Base-by-base conservation (phyloP, 1,284 basidiomycete species). In the Quambalaria eucalypti region DNA sequence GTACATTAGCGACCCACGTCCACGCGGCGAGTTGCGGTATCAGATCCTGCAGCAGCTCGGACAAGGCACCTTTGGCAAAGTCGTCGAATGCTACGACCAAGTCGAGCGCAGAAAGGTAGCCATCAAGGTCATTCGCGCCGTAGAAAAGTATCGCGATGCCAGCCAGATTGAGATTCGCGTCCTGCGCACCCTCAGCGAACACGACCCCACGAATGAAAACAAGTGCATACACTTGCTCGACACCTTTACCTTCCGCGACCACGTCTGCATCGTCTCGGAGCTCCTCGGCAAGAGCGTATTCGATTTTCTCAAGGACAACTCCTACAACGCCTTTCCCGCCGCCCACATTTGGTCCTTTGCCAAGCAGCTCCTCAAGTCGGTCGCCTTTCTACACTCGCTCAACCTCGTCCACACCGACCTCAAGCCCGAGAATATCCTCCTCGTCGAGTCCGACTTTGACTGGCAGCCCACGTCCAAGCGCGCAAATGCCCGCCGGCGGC, bases 1-100 rank as follows among this genome's bases (percentile, higher is more conserved):
- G 28, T 65, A 60, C 23, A 65, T 77, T 31, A 68, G 70, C 7
- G 62, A 64, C n/a, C 56, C 71, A 23, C 71, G 53, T n/a, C n/a
- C n/a, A 51, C 57, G 58, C 7, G 46, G 31, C 23, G 4, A 21
- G 28, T 14, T n/a, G 25, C 51, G 21, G 25, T 50, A 8, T 39
- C 68, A 87, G 59, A 96, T 93, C 54, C 83, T 92, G 52, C 82
- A 85, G 53, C 80, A 93, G 38, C 81, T 99, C 2, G 95, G 95
- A 16, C 95, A 98, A 79, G 95, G 95, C 5, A 99, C 95, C 6
- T 99, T 98, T 73, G 95, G 95, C 65, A 99, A 98, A 78, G 95
- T 99, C 28, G 92, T 98, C 53, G 90, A 97, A 76, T 91, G 91
- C 33, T 78, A 87, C 69, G 90, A 96, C 78, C 83, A 84, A 33